Evolutionary conservation across 192 early-diverging fungal genomes (phyloP).

Genomic region (Umbelopsis sp.): DNA sequence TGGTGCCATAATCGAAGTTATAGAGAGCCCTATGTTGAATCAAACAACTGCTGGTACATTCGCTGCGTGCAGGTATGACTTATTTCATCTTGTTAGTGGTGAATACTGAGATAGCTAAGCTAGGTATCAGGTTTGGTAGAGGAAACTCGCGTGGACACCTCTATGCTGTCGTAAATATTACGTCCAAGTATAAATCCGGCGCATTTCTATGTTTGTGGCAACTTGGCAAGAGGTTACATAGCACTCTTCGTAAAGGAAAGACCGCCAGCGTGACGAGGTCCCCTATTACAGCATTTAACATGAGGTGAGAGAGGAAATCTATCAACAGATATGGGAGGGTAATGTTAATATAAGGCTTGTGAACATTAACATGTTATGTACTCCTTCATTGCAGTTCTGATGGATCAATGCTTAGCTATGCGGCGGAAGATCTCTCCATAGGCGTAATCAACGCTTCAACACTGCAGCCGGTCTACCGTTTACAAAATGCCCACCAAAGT

Average conservation of each 20-base stretch:
- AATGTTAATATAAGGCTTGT: too few relatives aligned
- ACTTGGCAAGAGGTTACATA: neutral
- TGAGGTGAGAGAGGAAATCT: neutral
- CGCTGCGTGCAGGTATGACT: neutral
- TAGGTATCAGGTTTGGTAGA: neutral
- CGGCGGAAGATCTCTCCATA: neutral
- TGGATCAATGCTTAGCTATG: neutral
- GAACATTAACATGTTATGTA: too few relatives aligned
- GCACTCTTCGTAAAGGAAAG: neutral
- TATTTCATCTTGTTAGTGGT: neutral
- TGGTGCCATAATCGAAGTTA: neutral
- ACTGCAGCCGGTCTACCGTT: neutral
- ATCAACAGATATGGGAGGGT: too few relatives aligned
- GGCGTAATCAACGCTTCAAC: slow-evolving; percentile 1
- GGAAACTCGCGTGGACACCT: neutral
- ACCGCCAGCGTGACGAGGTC: slow-evolving; percentile 1
- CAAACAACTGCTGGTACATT: slow-evolving; percentile 10
- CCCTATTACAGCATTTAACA: neutral
- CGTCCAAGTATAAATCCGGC: neutral
- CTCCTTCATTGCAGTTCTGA: neutral
- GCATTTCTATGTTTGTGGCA: neutral
- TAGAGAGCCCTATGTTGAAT: slow-evolving; percentile 12
- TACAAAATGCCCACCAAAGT: neutral
- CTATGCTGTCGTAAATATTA: neutral
- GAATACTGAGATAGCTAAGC: neutral